Conservation (phyloP, 495 filamentous ascomycete species). For the Lepraria neglecta region DNA sequence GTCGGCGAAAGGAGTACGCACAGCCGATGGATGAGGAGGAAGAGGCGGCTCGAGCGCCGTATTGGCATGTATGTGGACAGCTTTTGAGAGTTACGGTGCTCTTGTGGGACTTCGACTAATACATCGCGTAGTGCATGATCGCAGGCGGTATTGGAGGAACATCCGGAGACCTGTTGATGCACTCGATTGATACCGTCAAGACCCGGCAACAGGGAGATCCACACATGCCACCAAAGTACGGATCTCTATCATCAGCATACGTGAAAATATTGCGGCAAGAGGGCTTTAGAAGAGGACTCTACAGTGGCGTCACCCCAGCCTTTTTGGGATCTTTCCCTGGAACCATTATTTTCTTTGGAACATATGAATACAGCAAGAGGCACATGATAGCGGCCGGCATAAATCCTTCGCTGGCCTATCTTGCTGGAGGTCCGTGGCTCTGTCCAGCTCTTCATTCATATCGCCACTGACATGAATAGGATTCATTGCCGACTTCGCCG, state of each 20-base stretch:
- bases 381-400: constrained; percentile 77
- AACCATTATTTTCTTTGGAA: constrained; percentile 90
- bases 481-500: constrained; percentile 85
- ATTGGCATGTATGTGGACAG: constrained; percentile 54
- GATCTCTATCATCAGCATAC: constrained; percentile 81
- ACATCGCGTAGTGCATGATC: constrained; percentile 70
- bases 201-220: constrained; percentile 98
- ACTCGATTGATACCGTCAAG: constrained; percentile 97
- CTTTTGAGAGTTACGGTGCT: constrained; percentile 13
- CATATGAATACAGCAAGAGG: constrained; percentile 92
- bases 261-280: constrained; percentile 88
- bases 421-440: constrained; percentile 59
- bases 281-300: constrained; percentile 80
- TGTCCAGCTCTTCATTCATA: not conserved
- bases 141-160: constrained; percentile 87
- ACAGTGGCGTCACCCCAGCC: constrained; percentile 84
- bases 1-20: constrained; percentile 18
- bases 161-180: constrained; percentile 96
- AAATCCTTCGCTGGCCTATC: constrained; percentile 72
- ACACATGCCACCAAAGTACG: constrained; percentile 82
- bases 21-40: constrained; percentile 40
- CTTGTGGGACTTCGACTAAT: not conserved
- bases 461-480: constrained; percentile 43
- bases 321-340: constrained; percentile 89
- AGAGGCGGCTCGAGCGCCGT: constrained; percentile 52